Evolutionary conservation across 2,329 filamentous ascomycete genomes (phyloP).

Genomic region (Aureobasidium sp.): DNA sequence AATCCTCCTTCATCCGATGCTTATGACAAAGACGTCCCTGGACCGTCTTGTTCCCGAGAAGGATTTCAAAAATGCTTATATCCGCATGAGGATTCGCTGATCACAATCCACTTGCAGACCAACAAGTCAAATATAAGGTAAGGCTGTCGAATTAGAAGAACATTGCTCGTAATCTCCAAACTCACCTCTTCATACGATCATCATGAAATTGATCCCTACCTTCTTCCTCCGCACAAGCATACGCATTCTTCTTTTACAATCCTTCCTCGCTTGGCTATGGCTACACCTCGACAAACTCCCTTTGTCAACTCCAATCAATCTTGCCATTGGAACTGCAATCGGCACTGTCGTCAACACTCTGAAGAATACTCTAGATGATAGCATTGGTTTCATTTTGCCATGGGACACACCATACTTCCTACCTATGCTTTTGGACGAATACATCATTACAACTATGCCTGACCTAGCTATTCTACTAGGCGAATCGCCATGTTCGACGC

Average conservation of each 20-base stretch:
- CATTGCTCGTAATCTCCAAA: too few species aligned
- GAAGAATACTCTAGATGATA: background rate
- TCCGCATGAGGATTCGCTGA: too few species aligned
- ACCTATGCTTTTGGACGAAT: background rate
- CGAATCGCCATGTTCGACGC: background rate
- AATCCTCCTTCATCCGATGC: too few species aligned
- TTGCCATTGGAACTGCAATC: background rate
- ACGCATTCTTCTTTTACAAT: background rate
- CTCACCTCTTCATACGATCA: background rate
- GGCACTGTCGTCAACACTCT: background rate
- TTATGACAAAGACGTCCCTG: too few species aligned
- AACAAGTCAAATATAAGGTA: too few species aligned
- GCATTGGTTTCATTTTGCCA: background rate
- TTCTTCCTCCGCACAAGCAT: background rate
- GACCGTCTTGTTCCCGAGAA: background rate
- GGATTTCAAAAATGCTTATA: too few species aligned
- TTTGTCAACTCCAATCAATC: background rate
- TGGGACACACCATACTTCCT: slow-evolving; percentile 1
- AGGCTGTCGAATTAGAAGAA: too few species aligned
- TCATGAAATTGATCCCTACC: background rate
- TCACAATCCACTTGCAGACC: too few species aligned
- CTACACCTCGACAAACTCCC: background rate
- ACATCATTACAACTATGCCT: background rate
- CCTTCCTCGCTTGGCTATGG: background rate
- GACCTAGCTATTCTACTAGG: background rate